phyloP scores from a whole-genome alignment of 2,329 filamentous ascomycete genomes.

The Aspergillus ochraceoroseus region DNA sequence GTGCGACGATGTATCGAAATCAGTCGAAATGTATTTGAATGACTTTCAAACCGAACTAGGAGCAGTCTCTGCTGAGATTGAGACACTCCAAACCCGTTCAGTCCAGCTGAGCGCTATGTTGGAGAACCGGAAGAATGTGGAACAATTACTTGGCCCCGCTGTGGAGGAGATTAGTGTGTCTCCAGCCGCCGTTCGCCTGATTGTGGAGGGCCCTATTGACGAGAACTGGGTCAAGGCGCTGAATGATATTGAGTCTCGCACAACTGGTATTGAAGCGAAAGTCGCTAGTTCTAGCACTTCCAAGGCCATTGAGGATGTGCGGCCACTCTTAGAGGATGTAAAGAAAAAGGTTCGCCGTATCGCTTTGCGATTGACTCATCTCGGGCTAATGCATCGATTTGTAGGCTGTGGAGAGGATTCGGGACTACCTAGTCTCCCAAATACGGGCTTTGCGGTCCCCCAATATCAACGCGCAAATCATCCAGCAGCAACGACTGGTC shows the following conservation, averaged over 20 bases:
- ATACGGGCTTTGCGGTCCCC: constrained; percentile 91
- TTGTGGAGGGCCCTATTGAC: constrained; percentile 83
- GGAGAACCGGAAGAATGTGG: constrained; percentile 83
- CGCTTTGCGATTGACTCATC: too few relatives aligned
- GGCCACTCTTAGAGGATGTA: constrained; percentile 77
- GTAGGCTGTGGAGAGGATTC: constrained; percentile 82
- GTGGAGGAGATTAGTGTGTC: constrained; percentile 90
- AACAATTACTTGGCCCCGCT: constrained; percentile 78
- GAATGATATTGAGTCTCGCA: constrained; percentile 75
- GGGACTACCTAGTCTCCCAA: constrained; percentile 89
- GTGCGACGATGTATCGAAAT: constrained; percentile 88
- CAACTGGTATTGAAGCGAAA: constrained; percentile 65
- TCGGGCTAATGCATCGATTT: too few relatives aligned
- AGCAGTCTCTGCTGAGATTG: constrained; percentile 88
- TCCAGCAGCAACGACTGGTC: constrained; percentile 88
- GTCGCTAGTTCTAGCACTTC: constrained; percentile 57
- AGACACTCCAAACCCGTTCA: constrained; percentile 83
- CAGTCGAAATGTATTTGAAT: constrained; percentile 85
- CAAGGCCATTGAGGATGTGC: constrained; percentile 77
- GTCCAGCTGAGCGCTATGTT: constrained; percentile 75
- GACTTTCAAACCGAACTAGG: constrained; percentile 93
- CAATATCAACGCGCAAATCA: constrained; percentile 93
- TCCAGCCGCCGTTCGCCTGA: constrained; percentile 74
- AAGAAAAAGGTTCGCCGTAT: constrained; percentile 80
- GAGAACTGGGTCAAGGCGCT: constrained; percentile 81